Evolutionary conservation across 106 monocot genomes (phyloP).

Genomic region (Dioscorea alata): DNA sequence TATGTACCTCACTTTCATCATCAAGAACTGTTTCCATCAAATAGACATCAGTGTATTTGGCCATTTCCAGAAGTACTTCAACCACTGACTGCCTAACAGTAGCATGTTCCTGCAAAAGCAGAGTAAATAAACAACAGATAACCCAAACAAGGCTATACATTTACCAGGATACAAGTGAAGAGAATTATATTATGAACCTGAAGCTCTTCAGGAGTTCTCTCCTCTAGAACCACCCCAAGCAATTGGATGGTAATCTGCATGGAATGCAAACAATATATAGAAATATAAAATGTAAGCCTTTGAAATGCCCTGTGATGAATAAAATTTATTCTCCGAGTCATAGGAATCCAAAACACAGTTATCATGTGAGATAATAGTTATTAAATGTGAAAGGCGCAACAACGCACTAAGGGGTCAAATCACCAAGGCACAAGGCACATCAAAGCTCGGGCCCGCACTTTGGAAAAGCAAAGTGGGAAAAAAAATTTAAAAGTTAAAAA

Average conservation of each 20-base stretch:
- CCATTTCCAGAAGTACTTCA: conserved; percentile 67
- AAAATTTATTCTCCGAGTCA: too few relatives aligned
- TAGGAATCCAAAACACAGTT: too few relatives aligned
- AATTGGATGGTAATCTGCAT: conserved; percentile 80
- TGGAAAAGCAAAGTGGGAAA: too few relatives aligned
- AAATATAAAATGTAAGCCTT: too few relatives aligned
- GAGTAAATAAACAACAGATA: conserved; percentile 4
- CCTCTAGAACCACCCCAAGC: conserved; percentile 79
- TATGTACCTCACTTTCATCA: conserved; percentile 81
- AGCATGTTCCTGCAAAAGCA: conserved; percentile 72
- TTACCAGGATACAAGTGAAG: too few relatives aligned
- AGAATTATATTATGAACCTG: conserved; percentile 43
- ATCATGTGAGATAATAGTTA: too few relatives aligned
- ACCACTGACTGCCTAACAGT: conserved; percentile 62
- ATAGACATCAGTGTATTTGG: conserved; percentile 74
- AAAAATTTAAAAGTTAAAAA: too few relatives aligned
- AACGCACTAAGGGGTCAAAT: too few relatives aligned
- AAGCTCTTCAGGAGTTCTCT: conserved; percentile 73
- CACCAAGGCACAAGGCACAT: too few relatives aligned
- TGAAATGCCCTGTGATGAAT: too few relatives aligned
- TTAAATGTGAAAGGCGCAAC: too few relatives aligned
- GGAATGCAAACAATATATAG: not conserved
- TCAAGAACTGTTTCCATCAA: conserved; percentile 93
- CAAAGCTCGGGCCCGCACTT: too few relatives aligned
- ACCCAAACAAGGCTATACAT: not conserved